phyloP scores from a whole-genome alignment of 2,329 filamentous ascomycete species.

The Neofusicoccum ribis region DNA sequence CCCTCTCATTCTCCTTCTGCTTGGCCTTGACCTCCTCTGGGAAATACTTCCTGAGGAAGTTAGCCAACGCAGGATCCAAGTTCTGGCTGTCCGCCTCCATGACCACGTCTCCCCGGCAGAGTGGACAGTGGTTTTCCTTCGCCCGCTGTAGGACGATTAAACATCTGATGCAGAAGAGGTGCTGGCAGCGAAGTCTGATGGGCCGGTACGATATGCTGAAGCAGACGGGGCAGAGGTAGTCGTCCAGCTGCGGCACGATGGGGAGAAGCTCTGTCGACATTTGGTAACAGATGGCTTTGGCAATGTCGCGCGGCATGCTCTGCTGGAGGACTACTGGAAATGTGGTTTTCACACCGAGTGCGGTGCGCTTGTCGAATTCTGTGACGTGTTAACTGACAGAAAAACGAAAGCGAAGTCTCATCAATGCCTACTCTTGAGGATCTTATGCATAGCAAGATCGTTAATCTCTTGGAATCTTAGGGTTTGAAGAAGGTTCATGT shows the following conservation, averaged over 20 bases:
- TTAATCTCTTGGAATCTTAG: constrained; percentile 86
- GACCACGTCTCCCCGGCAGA: constrained; percentile 73
- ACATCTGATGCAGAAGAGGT: constrained; percentile 83
- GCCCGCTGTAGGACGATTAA: constrained; percentile 76
- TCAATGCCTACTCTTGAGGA: constrained; percentile 69
- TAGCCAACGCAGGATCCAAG: constrained; percentile 64
- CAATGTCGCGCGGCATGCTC: constrained; percentile 65
- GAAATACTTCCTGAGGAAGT: constrained; percentile 75
- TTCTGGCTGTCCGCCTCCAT: constrained; percentile 67
- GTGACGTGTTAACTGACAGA: not conserved
- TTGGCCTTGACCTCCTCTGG: constrained; percentile 67
- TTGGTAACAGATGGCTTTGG: constrained; percentile 73
- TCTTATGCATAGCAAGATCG: constrained; percentile 73
- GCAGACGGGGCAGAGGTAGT: constrained; percentile 81
- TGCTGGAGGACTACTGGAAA: constrained; percentile 63
- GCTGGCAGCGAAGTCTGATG: constrained; percentile 71
- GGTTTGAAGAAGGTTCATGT: constrained; percentile 73
- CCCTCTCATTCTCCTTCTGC: constrained; percentile 68
- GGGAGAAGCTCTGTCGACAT: constrained; percentile 71
- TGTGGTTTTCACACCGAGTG: constrained; percentile 64
- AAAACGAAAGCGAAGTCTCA: not conserved
- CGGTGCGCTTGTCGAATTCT: constrained; percentile 87
- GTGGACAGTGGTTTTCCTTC: constrained; percentile 67
- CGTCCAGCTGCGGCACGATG: constrained; percentile 77
- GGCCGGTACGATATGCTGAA: constrained; percentile 78